Conservation (phyloP, 2,329 filamentous ascomycete genomes). For the Hirsutella rhossiliensis region DNA sequence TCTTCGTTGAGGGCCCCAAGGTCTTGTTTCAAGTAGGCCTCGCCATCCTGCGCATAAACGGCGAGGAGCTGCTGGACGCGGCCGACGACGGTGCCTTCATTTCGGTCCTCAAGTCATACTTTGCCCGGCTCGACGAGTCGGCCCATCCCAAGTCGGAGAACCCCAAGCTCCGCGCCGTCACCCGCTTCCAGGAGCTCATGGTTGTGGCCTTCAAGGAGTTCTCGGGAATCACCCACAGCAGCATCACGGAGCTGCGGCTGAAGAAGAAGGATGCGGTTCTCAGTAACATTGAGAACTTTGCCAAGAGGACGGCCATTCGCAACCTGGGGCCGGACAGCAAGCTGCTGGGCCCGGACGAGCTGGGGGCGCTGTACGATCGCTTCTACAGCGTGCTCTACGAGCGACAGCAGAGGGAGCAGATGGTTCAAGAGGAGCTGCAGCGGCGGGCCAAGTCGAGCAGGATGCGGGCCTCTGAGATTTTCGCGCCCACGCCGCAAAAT, state of each 20-base stretch:
- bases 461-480: conserved; percentile 23
- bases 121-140: conserved; percentile 84
- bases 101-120: conserved; percentile 89
- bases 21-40: conserved; percentile 94
- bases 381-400: conserved; percentile 92
- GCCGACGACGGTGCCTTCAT: conserved; percentile 94
- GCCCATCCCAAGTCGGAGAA: conserved; percentile 95
- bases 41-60: conserved; percentile 94
- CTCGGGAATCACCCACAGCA: conserved; percentile 85
- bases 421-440: conserved; percentile 65
- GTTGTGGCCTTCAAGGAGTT: conserved; percentile 99
- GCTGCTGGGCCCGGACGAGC: conserved; percentile 69
- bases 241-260: conserved; percentile 74
- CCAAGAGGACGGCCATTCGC: conserved; percentile 89
- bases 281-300: conserved; percentile 93
- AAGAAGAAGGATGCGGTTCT: conserved; percentile 93
- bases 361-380: conserved; percentile 83
- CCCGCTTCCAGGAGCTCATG: conserved; percentile 95
- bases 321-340: conserved; percentile 96
- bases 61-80: conserved; percentile 87
- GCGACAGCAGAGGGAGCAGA: conserved; percentile 68
- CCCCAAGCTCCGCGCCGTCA: conserved; percentile 84
- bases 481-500: conserved; percentile 23
- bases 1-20: conserved; percentile 96
- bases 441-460: conserved; percentile 50